Evolutionary conservation across 805 yeast species (phyloP), one percentile per base, ranked within the genome.

Genomic region (Naumovozyma baii): DNA sequence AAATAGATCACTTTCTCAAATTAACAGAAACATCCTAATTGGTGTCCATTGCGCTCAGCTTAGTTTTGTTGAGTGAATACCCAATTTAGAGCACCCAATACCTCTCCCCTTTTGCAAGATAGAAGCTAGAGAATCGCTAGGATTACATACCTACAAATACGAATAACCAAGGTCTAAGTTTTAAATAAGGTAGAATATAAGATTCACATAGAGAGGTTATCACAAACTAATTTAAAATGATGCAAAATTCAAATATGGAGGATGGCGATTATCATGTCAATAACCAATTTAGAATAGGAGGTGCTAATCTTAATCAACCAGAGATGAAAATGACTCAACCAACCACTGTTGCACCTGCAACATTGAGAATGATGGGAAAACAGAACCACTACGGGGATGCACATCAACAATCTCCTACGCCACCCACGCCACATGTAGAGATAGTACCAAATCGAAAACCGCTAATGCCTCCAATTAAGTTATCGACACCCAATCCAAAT

Each of bases 281-380:
- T 41, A 42, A 54, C 9, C 52, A 52, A 36, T 59, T 58, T 34
- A 51, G 47, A 33, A 59, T 59, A 44, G 62, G 62, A 15, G 49
- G 46, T 16, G 44, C 45, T 4, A 31, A 34, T 9, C 40, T 1
- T 17, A 34, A 3, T 18, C 31, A 2, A 18, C 33, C 17, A 4
- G 14, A 13, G 14, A 10, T 25, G 19, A 8, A 33, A 13, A 25
- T 16, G 5, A 18, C 29, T 14, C 31, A 36, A 9, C 48, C 50
- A 10, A 40, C 42, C 18, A 33, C 52, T 12, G 52, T 51, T n/a
- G 61, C 62, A 5, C 61, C 61, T 8, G 64, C 64, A 3, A 54
- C 63, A 3, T 51, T 58, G 25, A 46, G 64, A 37, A 58, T 59
- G 63, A 55, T 59, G 61, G 57, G 61, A 15, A 45, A 41, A 25